A percentile compares a stretch with the other conserved stretches of the same genome.
Evolutionary conservation across 2,329 filamentous ascomycete genomes (phyloP).

Genomic region (Tothia fuscella): DNA sequence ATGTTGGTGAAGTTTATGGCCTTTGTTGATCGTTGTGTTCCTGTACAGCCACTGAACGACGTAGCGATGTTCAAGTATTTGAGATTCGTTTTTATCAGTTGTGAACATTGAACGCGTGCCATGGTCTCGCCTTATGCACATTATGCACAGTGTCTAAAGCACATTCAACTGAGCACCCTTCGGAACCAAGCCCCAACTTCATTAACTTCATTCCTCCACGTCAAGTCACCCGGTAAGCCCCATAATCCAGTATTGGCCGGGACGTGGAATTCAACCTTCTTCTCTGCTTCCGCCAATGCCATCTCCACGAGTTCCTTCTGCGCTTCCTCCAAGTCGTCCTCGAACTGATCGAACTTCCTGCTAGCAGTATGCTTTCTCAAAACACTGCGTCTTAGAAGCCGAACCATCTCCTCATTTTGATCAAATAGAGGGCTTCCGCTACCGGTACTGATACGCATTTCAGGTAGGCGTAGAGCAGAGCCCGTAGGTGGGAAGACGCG

Average conservation of each 20-base stretch:
- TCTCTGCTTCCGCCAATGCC: conserved; percentile 13
- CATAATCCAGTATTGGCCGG: conserved; percentile 10
- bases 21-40: too few species aligned
- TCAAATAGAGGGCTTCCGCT: conserved; percentile 25
- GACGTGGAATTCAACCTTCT: conserved; percentile 9
- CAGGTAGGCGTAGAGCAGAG: conserved; percentile 27
- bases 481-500: conserved; percentile 31
- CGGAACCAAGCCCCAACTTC: conserved; percentile 13
- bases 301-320: background rate
- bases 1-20: background rate
- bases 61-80: too few species aligned
- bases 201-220: conserved; percentile 5
- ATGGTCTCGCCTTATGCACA: too few species aligned
- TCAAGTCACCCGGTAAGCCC: conserved; percentile 3
- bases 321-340: conserved; percentile 2
- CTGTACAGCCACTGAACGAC: too few species aligned
- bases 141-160: too few species aligned
- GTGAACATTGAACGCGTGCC: too few species aligned
- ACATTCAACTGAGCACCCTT: conserved; percentile 9
- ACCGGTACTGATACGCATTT: conserved; percentile 29
- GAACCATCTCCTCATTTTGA: conserved; percentile 30
- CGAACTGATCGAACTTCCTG: background rate
- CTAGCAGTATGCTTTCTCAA: too few species aligned
- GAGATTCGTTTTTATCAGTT: too few species aligned
- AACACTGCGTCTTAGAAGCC: conserved; percentile 28